Conservation (phyloP, 768 basidiomycete species). For the Tulasnella calospora region DNA sequence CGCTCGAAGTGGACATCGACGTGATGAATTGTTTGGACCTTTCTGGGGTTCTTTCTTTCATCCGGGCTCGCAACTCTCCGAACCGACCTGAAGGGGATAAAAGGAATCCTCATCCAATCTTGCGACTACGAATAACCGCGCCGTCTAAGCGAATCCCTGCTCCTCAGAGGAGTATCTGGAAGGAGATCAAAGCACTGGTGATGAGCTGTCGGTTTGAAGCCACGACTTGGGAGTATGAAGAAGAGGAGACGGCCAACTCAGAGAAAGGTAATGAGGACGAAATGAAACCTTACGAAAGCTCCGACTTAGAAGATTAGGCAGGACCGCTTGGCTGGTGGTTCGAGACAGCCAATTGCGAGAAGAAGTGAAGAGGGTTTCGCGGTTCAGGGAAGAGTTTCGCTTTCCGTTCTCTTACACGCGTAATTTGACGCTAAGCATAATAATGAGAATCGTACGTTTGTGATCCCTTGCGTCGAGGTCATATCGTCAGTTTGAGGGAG, state of each 20-base stretch:
- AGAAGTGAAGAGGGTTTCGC: too few relatives aligned
- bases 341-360: not conserved
- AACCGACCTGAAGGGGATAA: not conserved
- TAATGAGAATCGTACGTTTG: too few relatives aligned
- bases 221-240: not conserved
- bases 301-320: not conserved
- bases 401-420: too few relatives aligned
- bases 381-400: not conserved
- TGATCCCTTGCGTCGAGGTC: too few relatives aligned
- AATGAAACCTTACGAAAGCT: not conserved
- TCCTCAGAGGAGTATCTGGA: not conserved
- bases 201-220: not conserved
- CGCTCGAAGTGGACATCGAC: not conserved
- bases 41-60: not conserved
- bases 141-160: not conserved
- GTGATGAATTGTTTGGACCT: not conserved
- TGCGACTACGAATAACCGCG: not conserved
- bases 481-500: too few relatives aligned
- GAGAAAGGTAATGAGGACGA: not conserved
- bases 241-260: not conserved
- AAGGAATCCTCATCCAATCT: not conserved
- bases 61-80: not conserved
- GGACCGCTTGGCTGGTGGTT: not conserved
- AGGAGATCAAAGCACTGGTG: not conserved
- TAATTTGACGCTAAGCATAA: too few relatives aligned